Percentiles rank a stretch among this genome's conserved stretches.
Conservation (phyloP, 2,329 filamentous ascomycete genomes). For the Neofusicoccum parvum region DNA sequence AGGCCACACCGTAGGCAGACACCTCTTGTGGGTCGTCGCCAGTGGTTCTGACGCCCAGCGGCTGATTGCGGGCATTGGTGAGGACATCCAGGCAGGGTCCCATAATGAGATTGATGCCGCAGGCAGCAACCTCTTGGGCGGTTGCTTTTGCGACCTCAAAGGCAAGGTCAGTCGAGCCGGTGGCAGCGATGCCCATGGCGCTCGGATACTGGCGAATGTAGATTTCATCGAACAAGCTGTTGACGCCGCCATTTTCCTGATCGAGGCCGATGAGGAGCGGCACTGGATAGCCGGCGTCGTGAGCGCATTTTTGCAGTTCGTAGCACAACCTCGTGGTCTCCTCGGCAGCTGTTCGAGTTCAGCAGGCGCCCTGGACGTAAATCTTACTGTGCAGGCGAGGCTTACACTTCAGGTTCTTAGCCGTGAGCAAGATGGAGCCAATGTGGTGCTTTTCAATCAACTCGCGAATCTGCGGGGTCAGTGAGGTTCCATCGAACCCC, state of each 20-base stretch:
- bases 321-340: slow-evolving; percentile 86
- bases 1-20: slow-evolving; percentile 86
- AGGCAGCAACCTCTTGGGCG: slow-evolving; percentile 86
- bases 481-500: slow-evolving; percentile 83
- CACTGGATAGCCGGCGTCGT: slow-evolving; percentile 84
- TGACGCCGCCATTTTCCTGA: slow-evolving; percentile 97
- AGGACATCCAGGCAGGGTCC: slow-evolving; percentile 92
- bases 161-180: slow-evolving; percentile 79
- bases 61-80: slow-evolving; percentile 89
- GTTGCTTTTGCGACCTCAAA: slow-evolving; percentile 92
- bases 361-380: slow-evolving; percentile 23
- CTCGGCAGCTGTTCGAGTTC: slow-evolving; percentile 70
- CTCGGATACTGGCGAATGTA: slow-evolving; percentile 96
- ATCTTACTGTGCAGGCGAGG: slow-evolving; percentile 17
- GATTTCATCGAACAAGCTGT: slow-evolving; percentile 93
- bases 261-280: slow-evolving; percentile 90
- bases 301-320: slow-evolving; percentile 89
- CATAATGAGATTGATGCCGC: slow-evolving; percentile 94
- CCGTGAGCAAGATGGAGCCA: slow-evolving; percentile 81
- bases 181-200: slow-evolving; percentile 94
- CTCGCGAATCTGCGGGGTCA: slow-evolving; percentile 79
- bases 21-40: slow-evolving; percentile 95
- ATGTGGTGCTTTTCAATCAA: slow-evolving; percentile 84
- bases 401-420: slow-evolving; percentile 83
- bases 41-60: slow-evolving; percentile 82